phyloP scores from a whole-genome alignment of 2,329 filamentous ascomycete species.

The Pyricularia pennisetigena region DNA sequence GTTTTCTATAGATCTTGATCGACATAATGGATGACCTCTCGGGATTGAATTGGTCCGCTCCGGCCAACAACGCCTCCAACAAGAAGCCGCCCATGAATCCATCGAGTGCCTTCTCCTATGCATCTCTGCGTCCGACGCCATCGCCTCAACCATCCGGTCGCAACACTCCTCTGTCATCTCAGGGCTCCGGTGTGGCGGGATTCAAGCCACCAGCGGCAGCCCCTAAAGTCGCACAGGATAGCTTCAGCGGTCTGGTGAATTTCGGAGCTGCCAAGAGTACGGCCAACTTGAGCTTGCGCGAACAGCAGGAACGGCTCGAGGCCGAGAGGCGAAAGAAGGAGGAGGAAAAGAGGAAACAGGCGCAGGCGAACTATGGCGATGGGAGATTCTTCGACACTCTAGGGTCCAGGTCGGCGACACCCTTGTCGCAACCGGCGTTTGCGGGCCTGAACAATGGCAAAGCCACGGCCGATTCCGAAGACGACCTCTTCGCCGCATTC shows the following conservation, averaged over 20 bases:
- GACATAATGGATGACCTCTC: slow-evolving; percentile 51
- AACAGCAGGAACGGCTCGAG: slow-evolving; percentile 61
- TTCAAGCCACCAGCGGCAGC: slow-evolving; percentile 30
- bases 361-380: slow-evolving; percentile 70
- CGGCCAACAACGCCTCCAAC: slow-evolving; percentile 16
- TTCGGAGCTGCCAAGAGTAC: slow-evolving; percentile 50
- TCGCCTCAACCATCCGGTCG: slow-evolving; percentile 45
- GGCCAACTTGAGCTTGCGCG: slow-evolving; percentile 66
- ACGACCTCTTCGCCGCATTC: slow-evolving; percentile 60
- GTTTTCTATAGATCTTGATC: not conserved
- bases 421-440: slow-evolving; percentile 9
- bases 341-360: slow-evolving; percentile 59
- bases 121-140: slow-evolving; percentile 43
- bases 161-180: slow-evolving; percentile 45
- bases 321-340: slow-evolving; percentile 62
- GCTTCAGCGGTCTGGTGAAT: slow-evolving; percentile 67
- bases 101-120: slow-evolving; percentile 31
- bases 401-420: slow-evolving; percentile 24
- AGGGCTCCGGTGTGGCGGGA: slow-evolving; percentile 31
- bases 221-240: slow-evolving; percentile 51
- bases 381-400: slow-evolving; percentile 68
- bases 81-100: slow-evolving; percentile 34
- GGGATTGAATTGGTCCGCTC: slow-evolving; percentile 46
- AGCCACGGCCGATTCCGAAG: slow-evolving; percentile 33
- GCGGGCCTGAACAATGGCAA: slow-evolving; percentile 17